Evolutionary conservation across 768 basidiomycete species (phyloP).

Genomic region (Tubosaeta sp.): DNA sequence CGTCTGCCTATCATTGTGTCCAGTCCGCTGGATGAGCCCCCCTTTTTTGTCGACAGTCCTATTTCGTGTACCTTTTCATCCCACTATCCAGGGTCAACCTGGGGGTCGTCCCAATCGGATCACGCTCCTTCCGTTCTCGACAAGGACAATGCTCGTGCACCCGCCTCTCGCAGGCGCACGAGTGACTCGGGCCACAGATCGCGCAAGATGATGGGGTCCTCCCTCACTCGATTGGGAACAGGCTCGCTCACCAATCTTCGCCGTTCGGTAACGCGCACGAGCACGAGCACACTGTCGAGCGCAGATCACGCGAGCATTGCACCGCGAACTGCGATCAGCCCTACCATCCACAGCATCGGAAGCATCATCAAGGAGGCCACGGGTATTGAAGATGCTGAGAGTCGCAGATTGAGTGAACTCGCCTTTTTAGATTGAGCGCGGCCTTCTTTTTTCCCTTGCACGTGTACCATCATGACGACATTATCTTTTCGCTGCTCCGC

Average conservation of each 20-base stretch:
- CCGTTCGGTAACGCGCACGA: constrained; percentile 35
- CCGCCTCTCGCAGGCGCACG: constrained; percentile 16
- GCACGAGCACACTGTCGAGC: constrained; percentile 17
- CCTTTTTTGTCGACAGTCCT: constrained; percentile 19
- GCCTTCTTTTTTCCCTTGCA: constrained; percentile 1
- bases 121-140: constrained; percentile 3
- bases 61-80: constrained; percentile 24
- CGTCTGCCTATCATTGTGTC: constrained; percentile 19
- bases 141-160: constrained; percentile 8
- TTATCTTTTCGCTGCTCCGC: not conserved
- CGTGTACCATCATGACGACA: not conserved
- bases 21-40: constrained; percentile 5
- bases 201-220: not conserved
- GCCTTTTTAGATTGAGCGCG: constrained; percentile 50
- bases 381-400: constrained; percentile 64
- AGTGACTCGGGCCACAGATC: constrained; percentile 15
- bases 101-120: constrained; percentile 13
- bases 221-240: constrained; percentile 30
- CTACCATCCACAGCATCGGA: constrained; percentile 56
- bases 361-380: constrained; percentile 51
- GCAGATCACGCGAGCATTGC: constrained; percentile 33
- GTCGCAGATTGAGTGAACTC: constrained; percentile 63
- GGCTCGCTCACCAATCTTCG: constrained; percentile 43
- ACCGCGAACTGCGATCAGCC: constrained; percentile 44
- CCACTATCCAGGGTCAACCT: constrained; percentile 10